phyloP scores from a whole-genome alignment of 148 eudicot species.

The Fallopia convolvulus region DNA sequence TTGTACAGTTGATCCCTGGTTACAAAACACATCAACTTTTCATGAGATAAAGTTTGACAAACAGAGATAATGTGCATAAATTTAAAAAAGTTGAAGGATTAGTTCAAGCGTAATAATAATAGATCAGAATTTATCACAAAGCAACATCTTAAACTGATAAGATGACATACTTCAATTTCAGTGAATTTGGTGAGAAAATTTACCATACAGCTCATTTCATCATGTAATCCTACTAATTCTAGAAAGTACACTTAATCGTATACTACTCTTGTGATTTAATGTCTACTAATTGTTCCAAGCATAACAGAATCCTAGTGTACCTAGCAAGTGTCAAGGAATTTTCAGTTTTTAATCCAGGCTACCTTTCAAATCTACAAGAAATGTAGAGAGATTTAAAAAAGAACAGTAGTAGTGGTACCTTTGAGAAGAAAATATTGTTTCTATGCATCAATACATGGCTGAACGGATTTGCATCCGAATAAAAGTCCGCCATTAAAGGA shows the following conservation, averaged over 20 bases:
- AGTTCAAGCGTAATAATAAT: background rate
- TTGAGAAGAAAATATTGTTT: conserved; percentile 37
- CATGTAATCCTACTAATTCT: too few relatives aligned
- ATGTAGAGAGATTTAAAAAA: background rate
- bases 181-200: background rate
- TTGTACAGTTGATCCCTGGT: conserved; percentile 45
- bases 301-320: background rate
- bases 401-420: conserved; percentile 27
- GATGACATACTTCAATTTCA: background rate
- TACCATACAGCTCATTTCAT: too few relatives aligned
- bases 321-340: background rate
- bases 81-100: background rate
- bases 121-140: background rate
- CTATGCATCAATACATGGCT: conserved; percentile 28
- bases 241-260: too few relatives aligned
- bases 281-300: background rate
- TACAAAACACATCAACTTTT: background rate
- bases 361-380: background rate
- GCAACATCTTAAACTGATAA: background rate
- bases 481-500: conserved; percentile 29
- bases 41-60: background rate
- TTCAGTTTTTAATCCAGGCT: background rate
- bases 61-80: background rate
- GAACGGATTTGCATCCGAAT: conserved; percentile 26
- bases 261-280: background rate